These are phyloP conservation scores for Truncatella angustata DNA, from an alignment of 2,329 filamentous ascomycete genomes.

Conservation along the genomic window DNA sequence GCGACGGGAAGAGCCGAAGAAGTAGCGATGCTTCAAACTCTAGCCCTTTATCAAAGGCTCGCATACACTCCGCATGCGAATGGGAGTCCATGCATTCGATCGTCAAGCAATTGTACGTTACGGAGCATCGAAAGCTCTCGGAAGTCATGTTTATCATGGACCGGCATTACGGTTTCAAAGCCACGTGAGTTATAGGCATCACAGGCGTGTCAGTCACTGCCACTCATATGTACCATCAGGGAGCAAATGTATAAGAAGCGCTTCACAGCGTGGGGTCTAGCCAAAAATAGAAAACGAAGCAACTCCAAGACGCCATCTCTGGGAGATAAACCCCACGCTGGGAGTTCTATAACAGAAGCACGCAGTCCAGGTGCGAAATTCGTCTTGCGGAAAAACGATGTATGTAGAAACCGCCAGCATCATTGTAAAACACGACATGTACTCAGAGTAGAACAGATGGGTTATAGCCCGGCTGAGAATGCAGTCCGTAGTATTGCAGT, in stretches of 20 bases:
- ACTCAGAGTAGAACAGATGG: too few relatives aligned
- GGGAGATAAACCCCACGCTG: too few relatives aligned
- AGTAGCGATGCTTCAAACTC: background rate
- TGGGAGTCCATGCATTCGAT: constrained; percentile 19
- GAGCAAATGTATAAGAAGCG: constrained; percentile 25
- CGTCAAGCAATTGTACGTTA: constrained; percentile 20
- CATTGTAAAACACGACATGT: too few relatives aligned
- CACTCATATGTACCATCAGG: constrained; percentile 2
- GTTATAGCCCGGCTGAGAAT: background rate
- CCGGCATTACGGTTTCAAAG: constrained; percentile 17
- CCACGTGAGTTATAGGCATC: constrained; percentile 18
- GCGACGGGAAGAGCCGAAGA: background rate
- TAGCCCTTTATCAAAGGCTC: background rate
- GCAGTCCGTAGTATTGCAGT: background rate
- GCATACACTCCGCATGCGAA: constrained; percentile 16
- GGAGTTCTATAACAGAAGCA: too few relatives aligned
- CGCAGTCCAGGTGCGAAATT: too few relatives aligned
- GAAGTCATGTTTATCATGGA: constrained; percentile 19
- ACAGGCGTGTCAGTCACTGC: background rate
- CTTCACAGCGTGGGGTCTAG: constrained; percentile 21
- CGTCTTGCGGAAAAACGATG: too few relatives aligned
- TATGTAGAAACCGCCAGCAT: too few relatives aligned
- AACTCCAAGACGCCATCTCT: too few relatives aligned
- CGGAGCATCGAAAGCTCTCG: constrained; percentile 19
- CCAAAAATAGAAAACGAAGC: constrained; percentile 16